phyloP scores from a whole-genome alignment of 306 rosid species.

The Begonia fuchsioides region DNA sequence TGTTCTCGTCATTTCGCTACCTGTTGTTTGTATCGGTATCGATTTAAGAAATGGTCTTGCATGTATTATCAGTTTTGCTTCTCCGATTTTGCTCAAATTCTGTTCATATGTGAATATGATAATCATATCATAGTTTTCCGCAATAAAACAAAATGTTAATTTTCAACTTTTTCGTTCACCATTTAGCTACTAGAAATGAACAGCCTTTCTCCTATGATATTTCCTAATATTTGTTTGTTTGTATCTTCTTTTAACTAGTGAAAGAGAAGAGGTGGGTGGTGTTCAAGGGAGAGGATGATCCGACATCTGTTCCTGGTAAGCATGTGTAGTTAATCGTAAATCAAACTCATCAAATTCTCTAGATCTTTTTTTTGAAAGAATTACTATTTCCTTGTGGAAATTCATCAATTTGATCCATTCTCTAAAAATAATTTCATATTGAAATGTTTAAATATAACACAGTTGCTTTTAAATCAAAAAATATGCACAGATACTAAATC shows the following conservation, averaged over 20 bases:
- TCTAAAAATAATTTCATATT: no score
- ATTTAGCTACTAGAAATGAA: neutral
- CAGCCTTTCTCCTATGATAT: neutral
- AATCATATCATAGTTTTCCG: neutral
- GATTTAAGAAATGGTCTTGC: no score
- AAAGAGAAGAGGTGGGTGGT: conserved; percentile 97
- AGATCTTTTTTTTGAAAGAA: no score
- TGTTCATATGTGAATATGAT: neutral
- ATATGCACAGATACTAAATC: no score
- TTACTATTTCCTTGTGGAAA: no score
- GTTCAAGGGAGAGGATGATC: conserved; percentile 83
- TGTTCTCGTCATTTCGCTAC: neutral
- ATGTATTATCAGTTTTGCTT: neutral
- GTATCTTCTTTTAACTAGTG: conserved; percentile 32
- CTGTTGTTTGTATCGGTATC: neutral
- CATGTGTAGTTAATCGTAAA: no score
- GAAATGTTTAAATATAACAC: no score
- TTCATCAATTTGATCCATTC: no score
- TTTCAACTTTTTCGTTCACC: no score
- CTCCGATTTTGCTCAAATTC: neutral
- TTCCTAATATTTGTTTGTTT: neutral
- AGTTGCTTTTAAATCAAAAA: no score
- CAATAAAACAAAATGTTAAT: neutral
- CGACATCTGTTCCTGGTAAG: conserved; percentile 80
- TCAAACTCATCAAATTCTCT: no score